These are phyloP conservation scores for Citrus sp. DNA, from an alignment of 345 rosid species.

Conservation along the genomic window DNA sequence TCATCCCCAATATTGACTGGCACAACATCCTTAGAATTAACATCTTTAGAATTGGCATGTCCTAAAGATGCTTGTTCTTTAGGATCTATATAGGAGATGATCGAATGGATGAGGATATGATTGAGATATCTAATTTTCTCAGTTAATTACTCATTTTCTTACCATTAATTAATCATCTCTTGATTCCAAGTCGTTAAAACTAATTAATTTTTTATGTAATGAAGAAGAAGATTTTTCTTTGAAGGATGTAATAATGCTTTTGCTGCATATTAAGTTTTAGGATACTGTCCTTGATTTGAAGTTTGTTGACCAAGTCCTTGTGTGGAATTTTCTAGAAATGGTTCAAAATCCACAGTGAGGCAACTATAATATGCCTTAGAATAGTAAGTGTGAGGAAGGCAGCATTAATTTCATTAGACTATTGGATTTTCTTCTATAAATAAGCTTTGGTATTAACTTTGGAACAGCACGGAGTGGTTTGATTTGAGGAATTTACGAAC, in stretches of 20 bases:
- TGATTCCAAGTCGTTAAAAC: too few relatives aligned
- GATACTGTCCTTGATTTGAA: background rate
- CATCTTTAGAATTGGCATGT: too few relatives aligned
- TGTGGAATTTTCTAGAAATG: background rate
- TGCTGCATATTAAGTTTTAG: background rate
- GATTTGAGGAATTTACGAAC: background rate
- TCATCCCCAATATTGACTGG: too few relatives aligned
- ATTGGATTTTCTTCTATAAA: background rate
- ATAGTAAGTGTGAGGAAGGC: background rate
- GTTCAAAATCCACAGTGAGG: background rate
- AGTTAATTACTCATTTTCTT: too few relatives aligned
- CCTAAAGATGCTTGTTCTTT: too few relatives aligned
- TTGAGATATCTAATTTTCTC: too few relatives aligned
- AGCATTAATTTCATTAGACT: background rate
- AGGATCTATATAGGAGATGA: too few relatives aligned
- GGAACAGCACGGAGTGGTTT: background rate
- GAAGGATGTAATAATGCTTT: background rate
- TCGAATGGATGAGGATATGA: too few relatives aligned
- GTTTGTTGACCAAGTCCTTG: background rate
- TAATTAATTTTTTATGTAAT: background rate
- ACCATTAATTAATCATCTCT: too few relatives aligned
- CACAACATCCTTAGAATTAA: too few relatives aligned
- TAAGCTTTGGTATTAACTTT: background rate
- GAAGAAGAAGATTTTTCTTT: background rate
- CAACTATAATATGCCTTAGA: background rate